Evolutionary conservation across 192 early-diverging fungal species (phyloP), one percentile per base, ranked within the genome.

Genomic region (Coemansia sp.): DNA sequence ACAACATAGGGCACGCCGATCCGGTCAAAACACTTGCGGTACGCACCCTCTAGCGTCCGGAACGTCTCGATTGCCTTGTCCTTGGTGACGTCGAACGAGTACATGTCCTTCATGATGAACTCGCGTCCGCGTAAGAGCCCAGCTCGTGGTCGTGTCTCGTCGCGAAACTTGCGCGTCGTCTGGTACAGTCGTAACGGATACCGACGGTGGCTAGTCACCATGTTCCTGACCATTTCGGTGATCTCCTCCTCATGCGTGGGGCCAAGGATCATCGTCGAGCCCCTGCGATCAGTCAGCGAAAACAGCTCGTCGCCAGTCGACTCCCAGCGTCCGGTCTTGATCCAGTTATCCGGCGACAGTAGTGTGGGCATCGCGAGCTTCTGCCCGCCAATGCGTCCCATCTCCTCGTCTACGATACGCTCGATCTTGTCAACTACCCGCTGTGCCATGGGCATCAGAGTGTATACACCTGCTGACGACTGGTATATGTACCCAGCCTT

Each of bases 31-130:
- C 93, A 93, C 49, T 78, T 79, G 42, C 86, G 79, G 64, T 97
- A 97, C 16, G 94, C 93, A 15, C 40, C 64, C 46, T 84, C 78
- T n/a, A 97, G 83, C 20, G 86, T 74, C 20, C 90, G 77, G 69
- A 95, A 97, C 0, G 95, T 90, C n/a, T 71, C 76, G 29, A 88
- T 72, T 0, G 95, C 92, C 35, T 82, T 82, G 16, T 88, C 72
- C 60, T 84, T 72, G 1, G 84, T 84, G 4, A 75, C 84, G 70
- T 97, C 94, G 74, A 97, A 97, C 8, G 91, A 86, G 72, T 97
- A 95, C 67, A 97, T 71, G 76, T 97, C 95, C 74, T 95, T 97
- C 95, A 97, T 97, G n/a, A 94, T 70, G 72, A 97, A 97, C 71
- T 97, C 95, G 31, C 92, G 87, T 2, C 86, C 94, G 13, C 95